Evolutionary conservation across 2,329 filamentous ascomycete species (phyloP).

Genomic region (Nannizzia gypsea): DNA sequence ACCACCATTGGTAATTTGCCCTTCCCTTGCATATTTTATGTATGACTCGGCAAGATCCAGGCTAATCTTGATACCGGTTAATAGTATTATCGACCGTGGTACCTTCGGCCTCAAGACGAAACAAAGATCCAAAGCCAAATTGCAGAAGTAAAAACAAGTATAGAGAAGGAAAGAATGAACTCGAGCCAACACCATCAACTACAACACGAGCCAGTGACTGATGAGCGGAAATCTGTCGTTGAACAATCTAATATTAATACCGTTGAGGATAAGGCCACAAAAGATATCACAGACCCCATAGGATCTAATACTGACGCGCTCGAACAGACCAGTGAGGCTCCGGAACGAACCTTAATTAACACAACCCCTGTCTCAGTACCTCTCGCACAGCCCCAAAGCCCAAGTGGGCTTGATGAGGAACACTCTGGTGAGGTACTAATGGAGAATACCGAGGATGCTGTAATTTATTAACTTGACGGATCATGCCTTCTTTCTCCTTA

Average conservation of each 20-base stretch:
- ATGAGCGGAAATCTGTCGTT: conserved; percentile 12
- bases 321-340: conserved; percentile 4
- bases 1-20: conserved; percentile 57
- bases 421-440: conserved; percentile 67
- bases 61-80: neutral
- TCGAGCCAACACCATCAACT: conserved; percentile 41
- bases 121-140: conserved; percentile 59
- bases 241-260: neutral
- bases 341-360: neutral
- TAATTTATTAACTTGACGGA: conserved; percentile 56
- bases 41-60: conserved; percentile 4
- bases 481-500: neutral
- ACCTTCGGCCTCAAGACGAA: conserved; percentile 57
- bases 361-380: neutral
- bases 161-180: conserved; percentile 54
- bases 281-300: conserved; percentile 18
- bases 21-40: neutral
- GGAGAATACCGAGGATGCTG: conserved; percentile 77
- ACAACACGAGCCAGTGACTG: conserved; percentile 24
- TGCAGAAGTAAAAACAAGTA: conserved; percentile 48
- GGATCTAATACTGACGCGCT: conserved; percentile 16
- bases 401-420: conserved; percentile 46
- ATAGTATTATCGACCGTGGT: conserved; percentile 80
- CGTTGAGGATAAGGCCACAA: conserved; percentile 7
- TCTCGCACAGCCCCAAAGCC: conserved; percentile 23